Conservation (phyloP, 1,284 basidiomycete species). For the Malassezia furfur region DNA sequence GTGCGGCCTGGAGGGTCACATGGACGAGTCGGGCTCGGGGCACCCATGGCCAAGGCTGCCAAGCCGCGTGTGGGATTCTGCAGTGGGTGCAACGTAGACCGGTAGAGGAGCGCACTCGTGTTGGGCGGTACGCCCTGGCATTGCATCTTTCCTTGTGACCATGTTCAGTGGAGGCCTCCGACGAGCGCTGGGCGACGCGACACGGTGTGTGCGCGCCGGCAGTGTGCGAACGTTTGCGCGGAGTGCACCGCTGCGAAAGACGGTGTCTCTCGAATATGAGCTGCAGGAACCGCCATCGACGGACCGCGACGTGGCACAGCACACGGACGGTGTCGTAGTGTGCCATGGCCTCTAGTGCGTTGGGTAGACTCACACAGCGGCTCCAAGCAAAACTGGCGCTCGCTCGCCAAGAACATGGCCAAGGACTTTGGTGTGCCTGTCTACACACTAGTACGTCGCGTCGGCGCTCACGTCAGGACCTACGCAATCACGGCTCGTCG, state of each 20-base stretch:
- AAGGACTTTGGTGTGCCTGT: slow-evolving; percentile 58
- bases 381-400: slow-evolving; percentile 69
- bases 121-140: no score
- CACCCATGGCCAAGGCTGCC: no score
- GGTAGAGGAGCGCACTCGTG: no score
- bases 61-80: no score
- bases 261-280: slow-evolving; percentile 10
- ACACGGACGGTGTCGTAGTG: slow-evolving; percentile 49
- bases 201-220: background rate
- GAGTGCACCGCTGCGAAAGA: background rate
- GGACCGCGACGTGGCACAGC: slow-evolving; percentile 22
- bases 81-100: no score
- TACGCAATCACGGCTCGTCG: slow-evolving; percentile 72
- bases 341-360: slow-evolving; percentile 51
- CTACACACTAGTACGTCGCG: slow-evolving; percentile 58
- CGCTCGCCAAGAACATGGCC: slow-evolving; percentile 60
- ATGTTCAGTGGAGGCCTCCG: background rate
- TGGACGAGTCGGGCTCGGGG: no score
- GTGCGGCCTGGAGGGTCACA: no score
- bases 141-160: background rate
- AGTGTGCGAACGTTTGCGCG: background rate
- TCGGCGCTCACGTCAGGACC: slow-evolving; percentile 54
- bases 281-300: slow-evolving; percentile 5
- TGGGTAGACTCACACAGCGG: slow-evolving; percentile 49
- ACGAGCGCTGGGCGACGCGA: background rate